Percentiles rank a stretch among this genome's conserved stretches.
phyloP scores from a whole-genome alignment of 768 basidiomycete species.

The Podaxis rugospora region DNA sequence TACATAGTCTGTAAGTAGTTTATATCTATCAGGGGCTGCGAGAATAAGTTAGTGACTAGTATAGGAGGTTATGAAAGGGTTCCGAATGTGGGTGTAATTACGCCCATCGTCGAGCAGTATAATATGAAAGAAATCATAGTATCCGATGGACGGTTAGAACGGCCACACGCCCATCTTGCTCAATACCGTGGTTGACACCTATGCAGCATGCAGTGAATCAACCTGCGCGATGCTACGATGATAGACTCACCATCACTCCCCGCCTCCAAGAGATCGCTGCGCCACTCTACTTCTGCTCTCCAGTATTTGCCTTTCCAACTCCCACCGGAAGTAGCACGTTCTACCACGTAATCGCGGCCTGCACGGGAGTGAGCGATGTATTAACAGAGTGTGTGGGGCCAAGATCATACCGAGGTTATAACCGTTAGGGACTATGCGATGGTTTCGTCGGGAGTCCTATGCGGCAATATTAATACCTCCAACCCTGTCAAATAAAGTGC shows the following conservation, averaged over 20 bases:
- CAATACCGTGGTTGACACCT: conserved; percentile 1
- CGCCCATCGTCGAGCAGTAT: no score
- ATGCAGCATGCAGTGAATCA: neutral
- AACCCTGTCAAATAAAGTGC: neutral
- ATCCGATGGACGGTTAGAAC: neutral
- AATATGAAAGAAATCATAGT: neutral
- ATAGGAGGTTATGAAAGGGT: no score
- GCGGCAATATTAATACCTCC: neutral
- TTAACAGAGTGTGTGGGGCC: neutral
- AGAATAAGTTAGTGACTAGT: no score
- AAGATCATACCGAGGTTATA: conserved; percentile 53
- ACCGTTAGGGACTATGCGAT: conserved; percentile 73
- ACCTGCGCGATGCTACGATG: neutral
- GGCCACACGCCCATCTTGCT: conserved; percentile 4
- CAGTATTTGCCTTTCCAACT: neutral
- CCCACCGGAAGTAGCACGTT: conserved; percentile 42
- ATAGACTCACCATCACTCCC: neutral
- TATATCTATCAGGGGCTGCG: no score
- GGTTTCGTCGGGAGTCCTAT: conserved; percentile 56
- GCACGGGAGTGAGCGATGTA: neutral
- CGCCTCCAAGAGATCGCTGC: neutral
- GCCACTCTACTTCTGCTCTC: neutral
- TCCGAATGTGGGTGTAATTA: no score
- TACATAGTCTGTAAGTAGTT: no score
- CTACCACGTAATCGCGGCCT: conserved; percentile 77